A percentile compares a stretch with the other conserved stretches of the same genome.
Evolutionary conservation across 495 filamentous ascomycete species (phyloP).

Genomic region (Podospora anserina): DNA sequence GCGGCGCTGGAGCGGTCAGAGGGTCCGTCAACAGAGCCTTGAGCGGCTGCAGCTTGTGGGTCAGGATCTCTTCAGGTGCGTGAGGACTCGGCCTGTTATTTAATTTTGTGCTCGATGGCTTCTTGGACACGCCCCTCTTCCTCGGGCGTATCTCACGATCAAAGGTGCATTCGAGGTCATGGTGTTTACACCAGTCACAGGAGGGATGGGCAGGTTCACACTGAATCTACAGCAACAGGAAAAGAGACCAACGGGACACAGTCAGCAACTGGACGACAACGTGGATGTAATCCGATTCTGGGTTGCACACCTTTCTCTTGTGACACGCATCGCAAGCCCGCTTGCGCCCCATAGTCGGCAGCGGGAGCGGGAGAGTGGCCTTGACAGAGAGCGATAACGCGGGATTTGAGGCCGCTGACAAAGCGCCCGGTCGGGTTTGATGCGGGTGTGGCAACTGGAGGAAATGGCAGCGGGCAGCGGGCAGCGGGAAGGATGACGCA

Average conservation of each 20-base stretch:
- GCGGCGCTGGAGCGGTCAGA: background rate
- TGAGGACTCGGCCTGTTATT: background rate
- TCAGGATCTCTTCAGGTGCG: background rate
- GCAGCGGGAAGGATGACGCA: background rate
- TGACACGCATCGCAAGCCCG: constrained; percentile 53
- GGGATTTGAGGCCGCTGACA: constrained; percentile 6
- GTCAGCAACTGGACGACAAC: background rate
- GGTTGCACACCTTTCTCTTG: constrained; percentile 42
- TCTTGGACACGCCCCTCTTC: constrained; percentile 2
- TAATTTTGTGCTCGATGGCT: constrained; percentile 25
- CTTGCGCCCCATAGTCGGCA: constrained; percentile 19
- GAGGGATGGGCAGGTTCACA: constrained; percentile 42
- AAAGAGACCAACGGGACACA: background rate
- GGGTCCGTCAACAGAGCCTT: background rate
- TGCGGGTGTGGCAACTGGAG: background rate
- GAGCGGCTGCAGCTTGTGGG: background rate
- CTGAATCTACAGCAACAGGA: constrained; percentile 42
- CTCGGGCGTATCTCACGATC: constrained; percentile 33
- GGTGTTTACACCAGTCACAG: constrained; percentile 56
- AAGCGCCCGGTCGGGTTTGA: background rate
- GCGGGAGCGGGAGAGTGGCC: background rate
- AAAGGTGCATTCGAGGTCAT: constrained; percentile 49
- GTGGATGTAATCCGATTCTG: no score
- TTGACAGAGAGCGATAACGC: no score
- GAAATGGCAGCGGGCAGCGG: background rate